Base-by-base conservation (phyloP, 2,329 filamentous ascomycete species). In the Colletotrichum siamense region DNA sequence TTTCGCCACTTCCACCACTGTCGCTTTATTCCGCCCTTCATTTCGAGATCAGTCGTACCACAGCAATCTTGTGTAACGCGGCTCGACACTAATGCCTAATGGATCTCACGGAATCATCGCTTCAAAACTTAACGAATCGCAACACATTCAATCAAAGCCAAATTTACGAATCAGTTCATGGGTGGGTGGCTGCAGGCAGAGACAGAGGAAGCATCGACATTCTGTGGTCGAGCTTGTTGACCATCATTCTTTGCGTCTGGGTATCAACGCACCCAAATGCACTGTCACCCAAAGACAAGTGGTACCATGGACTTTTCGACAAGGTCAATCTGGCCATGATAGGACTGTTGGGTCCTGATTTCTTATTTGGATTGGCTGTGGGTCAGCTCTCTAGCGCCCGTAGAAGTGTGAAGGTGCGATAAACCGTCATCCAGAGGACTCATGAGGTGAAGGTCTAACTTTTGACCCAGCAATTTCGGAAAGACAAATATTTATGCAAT, bases 211-310 rank as follows among this genome's bases (percentile, higher is more conserved):
- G 83, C 4, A 77, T 85, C 26, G 84, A 87, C 67, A 86, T 88
- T 39, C 71, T 88, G 1, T 85, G 81, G 79, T 83, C 81, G 28
- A 86, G 84, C 69, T 61, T 80, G 3, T 67, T 85, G 24, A 89
- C 87, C 2, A 86, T 87, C 10, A 79, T 86, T 8, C 81, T 88
- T 0, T 88, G 86, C 77, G 82, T 80, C 34, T 88, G 85, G 84
- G 82, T 85, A 5, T 79, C 83, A 5, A 80, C 87, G 5, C 84
- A 83, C 75, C 82, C 85, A 8, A 86, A 88, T 55, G 78, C 86
- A 6, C 82, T 83, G 0, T 79, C 83, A 4, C 75, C 76, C 0
- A 80, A 79, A 4, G 83, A 86, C 75, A 81, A 78, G 15, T 81
- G 79, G 73, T 82, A 82, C 49, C 79, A 82, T 8, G 76, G 78